Percentiles rank a stretch among this genome's conserved stretches.
These are phyloP conservation scores for Pseudonectria buxi DNA, from an alignment of 2,329 filamentous ascomycete species.

Conservation along the genomic window DNA sequence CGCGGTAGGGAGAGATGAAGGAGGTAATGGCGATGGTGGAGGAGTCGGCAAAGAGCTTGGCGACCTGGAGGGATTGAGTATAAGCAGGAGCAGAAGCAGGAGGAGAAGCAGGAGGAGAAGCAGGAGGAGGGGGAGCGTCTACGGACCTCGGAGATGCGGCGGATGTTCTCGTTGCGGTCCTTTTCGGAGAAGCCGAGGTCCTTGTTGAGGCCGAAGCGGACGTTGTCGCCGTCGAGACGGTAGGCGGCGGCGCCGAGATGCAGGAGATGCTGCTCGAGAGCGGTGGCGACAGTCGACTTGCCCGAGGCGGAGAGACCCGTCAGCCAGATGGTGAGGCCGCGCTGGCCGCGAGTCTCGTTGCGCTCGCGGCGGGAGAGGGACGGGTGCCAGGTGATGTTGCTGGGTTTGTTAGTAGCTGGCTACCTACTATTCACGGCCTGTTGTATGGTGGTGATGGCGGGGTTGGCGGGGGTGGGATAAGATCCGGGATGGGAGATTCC, in stretches of 20 bases:
- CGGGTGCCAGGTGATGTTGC: constrained; percentile 87
- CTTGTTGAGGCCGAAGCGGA: constrained; percentile 96
- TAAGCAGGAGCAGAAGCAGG: neutral
- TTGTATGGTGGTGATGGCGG: constrained; percentile 1
- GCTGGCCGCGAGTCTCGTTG: constrained; percentile 68
- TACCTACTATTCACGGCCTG: too few species aligned
- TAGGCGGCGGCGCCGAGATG: constrained; percentile 79
- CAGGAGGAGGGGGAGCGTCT: too few species aligned
- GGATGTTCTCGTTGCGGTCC: constrained; percentile 96
- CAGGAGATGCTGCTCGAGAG: constrained; percentile 93
- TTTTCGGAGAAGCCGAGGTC: constrained; percentile 90
- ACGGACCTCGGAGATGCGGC: constrained; percentile 75
- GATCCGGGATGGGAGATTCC: neutral
- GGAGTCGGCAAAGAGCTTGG: constrained; percentile 91
- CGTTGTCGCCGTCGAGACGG: constrained; percentile 95
- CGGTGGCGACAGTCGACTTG: constrained; percentile 94
- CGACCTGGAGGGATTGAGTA: constrained; percentile 49
- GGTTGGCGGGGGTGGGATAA: constrained; percentile 4
- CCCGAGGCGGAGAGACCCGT: constrained; percentile 93
- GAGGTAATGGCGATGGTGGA: constrained; percentile 84
- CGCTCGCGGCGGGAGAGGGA: constrained; percentile 75
- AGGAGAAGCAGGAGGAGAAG: neutral
- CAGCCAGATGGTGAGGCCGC: constrained; percentile 94
- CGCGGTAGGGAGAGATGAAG: constrained; percentile 93
- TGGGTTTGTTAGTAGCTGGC: constrained; percentile 30